A percentile compares a stretch with the other conserved stretches of the same genome.
These are phyloP conservation scores for Debaryomyces maramus DNA, from an alignment of 805 yeast species.

Conservation along the genomic window DNA sequence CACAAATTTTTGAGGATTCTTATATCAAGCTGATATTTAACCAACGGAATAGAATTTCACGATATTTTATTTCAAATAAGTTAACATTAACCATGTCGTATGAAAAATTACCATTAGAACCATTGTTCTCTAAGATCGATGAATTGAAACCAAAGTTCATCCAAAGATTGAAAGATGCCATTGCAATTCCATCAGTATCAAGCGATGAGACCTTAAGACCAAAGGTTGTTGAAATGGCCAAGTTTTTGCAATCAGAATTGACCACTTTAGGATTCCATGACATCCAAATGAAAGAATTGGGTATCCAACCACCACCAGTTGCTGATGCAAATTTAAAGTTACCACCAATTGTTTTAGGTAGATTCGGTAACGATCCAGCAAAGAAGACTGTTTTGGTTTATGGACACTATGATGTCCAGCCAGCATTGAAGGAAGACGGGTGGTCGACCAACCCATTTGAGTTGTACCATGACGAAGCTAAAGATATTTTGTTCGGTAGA, in stretches of 20 bases:
- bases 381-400: conserved; percentile 90
- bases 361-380: conserved; percentile 75
- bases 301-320: conserved; percentile 92
- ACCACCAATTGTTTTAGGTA: conserved; percentile 94
- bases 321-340: conserved; percentile 61
- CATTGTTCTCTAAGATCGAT: conserved; percentile 63
- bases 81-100: conserved; percentile 30
- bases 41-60: too few relatives aligned
- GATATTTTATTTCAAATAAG: background rate
- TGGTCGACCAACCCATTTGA: conserved; percentile 93
- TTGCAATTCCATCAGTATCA: conserved; percentile 92
- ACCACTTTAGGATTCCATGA: conserved; percentile 74
- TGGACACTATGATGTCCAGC: conserved; percentile 99
- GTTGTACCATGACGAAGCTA: conserved; percentile 57
- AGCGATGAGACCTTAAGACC: conserved; percentile 88
- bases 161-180: conserved; percentile 74
- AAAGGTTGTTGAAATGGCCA: conserved; percentile 85
- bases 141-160: conserved; percentile 75
- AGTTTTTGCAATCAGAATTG: conserved; percentile 72
- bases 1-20: too few relatives aligned
- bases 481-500: conserved; percentile 78
- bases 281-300: conserved; percentile 78
- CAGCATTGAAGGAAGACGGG: conserved; percentile 89
- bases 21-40: too few relatives aligned
- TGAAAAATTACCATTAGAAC: conserved; percentile 42